Percentiles rank a stretch among this genome's conserved stretches.
Conservation (phyloP, 1,284 basidiomycete genomes). For the Marasmius fiardii region DNA sequence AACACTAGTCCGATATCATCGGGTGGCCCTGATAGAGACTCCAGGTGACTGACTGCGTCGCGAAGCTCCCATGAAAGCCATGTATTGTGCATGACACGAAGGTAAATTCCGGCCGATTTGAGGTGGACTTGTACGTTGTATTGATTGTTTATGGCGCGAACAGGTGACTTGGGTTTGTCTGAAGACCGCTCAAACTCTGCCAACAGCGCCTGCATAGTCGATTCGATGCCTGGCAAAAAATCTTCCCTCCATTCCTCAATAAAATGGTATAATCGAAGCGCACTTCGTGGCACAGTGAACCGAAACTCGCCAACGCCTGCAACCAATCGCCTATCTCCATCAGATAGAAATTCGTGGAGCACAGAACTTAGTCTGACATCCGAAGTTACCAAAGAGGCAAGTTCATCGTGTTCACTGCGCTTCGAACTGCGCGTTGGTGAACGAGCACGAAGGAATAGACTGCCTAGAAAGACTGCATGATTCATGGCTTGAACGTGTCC, state of each 20-base stretch:
- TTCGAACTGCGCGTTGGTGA: conserved; percentile 37
- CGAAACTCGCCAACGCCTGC: conserved; percentile 43
- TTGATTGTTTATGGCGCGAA: conserved; percentile 24
- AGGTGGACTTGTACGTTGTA: conserved; percentile 51
- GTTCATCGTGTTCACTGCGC: conserved; percentile 44
- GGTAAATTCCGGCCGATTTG: conserved; percentile 46
- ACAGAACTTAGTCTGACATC: conserved; percentile 43
- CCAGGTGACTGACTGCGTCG: conserved; percentile 44
- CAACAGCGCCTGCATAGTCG: conserved; percentile 59
- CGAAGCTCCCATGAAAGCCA: conserved; percentile 75
- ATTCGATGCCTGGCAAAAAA: conserved; percentile 69
- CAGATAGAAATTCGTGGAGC: conserved; percentile 38
- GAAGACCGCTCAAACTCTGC: conserved; percentile 52
- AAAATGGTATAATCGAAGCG: conserved; percentile 71
- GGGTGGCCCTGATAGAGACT: conserved; percentile 33
- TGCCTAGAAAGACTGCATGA: conserved; percentile 42
- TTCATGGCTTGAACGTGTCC: conserved; percentile 40
- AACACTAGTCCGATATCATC: conserved; percentile 42
- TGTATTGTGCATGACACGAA: conserved; percentile 82
- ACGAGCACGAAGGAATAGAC: conserved; percentile 55
- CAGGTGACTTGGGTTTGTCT: conserved; percentile 26
- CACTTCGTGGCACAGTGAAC: conserved; percentile 73
- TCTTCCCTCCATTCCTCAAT: conserved; percentile 77
- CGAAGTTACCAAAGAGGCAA: conserved; percentile 54
- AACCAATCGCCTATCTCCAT: conserved; percentile 38